These are phyloP conservation scores for Ustilago lituana DNA, from an alignment of 1,284 basidiomycete species.

Conservation along the genomic window DNA sequence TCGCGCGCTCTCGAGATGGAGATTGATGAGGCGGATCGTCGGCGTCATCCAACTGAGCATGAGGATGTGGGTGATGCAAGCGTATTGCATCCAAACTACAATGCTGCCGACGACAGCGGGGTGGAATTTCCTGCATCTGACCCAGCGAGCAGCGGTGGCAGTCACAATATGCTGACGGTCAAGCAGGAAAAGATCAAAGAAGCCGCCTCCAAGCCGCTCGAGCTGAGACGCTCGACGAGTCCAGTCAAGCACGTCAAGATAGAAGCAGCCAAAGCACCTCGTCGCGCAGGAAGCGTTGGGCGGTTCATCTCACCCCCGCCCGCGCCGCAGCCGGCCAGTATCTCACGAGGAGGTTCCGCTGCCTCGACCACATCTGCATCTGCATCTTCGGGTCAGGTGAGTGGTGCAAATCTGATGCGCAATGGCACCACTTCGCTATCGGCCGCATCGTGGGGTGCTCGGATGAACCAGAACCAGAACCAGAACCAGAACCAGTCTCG, in stretches of 20 bases:
- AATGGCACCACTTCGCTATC: slow-evolving; percentile 29
- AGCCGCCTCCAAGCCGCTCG: slow-evolving; percentile 7
- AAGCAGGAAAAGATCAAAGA: slow-evolving; percentile 27
- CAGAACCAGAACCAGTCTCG: slow-evolving; percentile 3
- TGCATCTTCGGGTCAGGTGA: too few species aligned
- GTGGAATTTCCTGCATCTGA: slow-evolving; percentile 13
- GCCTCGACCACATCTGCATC: too few species aligned
- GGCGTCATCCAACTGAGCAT: background rate
- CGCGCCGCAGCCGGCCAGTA: too few species aligned
- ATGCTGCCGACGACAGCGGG: slow-evolving; percentile 39
- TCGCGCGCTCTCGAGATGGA: slow-evolving; percentile 44
- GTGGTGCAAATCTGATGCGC: slow-evolving; percentile 13
- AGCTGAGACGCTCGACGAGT: slow-evolving; percentile 35
- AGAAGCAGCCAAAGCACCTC: slow-evolving; percentile 14
- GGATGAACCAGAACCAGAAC: background rate
- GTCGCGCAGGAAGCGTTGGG: slow-evolving; percentile 43
- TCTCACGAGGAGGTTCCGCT: too few species aligned
- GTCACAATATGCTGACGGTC: background rate
- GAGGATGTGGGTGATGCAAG: background rate
- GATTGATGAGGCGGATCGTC: slow-evolving; percentile 15
- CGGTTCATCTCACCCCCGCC: slow-evolving; percentile 44
- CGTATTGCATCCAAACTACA: slow-evolving; percentile 4
- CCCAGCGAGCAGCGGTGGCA: too few species aligned
- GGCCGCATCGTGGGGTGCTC: slow-evolving; percentile 13
- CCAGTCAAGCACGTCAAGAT: slow-evolving; percentile 43